A percentile compares a stretch with the other conserved stretches of the same genome.
These are phyloP conservation scores for Talaromyces sp. DNA, from an alignment of 2,329 filamentous ascomycete species.

Conservation along the genomic window DNA sequence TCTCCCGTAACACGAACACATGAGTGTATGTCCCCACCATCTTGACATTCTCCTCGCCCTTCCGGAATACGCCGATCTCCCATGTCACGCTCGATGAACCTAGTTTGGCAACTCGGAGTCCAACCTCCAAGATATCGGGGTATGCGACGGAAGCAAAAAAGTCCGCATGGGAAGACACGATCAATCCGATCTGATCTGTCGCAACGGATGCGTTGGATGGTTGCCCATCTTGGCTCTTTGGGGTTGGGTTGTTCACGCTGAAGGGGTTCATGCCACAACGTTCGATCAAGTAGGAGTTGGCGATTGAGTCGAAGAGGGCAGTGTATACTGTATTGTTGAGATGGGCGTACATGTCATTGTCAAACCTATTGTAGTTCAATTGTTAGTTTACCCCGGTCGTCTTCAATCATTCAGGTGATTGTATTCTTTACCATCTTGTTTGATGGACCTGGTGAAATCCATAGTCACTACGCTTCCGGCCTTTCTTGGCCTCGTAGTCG, in stretches of 20 bases:
- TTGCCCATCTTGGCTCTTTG: slow-evolving; percentile 10
- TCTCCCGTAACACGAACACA: slow-evolving; percentile 80
- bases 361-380: slow-evolving; percentile 58
- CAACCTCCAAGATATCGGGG: slow-evolving; percentile 79
- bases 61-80: slow-evolving; percentile 83
- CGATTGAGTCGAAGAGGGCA: slow-evolving; percentile 83
- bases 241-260: slow-evolving; percentile 49
- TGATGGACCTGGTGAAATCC: slow-evolving; percentile 77
- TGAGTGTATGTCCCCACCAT: slow-evolving; percentile 86
- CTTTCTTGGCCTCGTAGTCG: slow-evolving; percentile 57
- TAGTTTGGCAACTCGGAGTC: slow-evolving; percentile 78
- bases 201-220: slow-evolving; percentile 13
- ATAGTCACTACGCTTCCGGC: slow-evolving; percentile 70
- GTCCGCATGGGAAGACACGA: slow-evolving; percentile 82
- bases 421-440: slow-evolving; percentile 70
- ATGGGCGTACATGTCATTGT: slow-evolving; percentile 95
- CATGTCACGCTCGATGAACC: slow-evolving; percentile 87
- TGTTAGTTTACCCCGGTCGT: neutral
- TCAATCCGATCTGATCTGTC: slow-evolving; percentile 73
- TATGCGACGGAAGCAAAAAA: slow-evolving; percentile 83
- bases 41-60: slow-evolving; percentile 71
- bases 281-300: slow-evolving; percentile 85
- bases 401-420: neutral
- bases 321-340: slow-evolving; percentile 91
- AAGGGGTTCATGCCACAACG: slow-evolving; percentile 74